Evolutionary conservation across 257 asterid species (phyloP), one percentile per base, ranked within the genome.

Genomic region (Nicotiana otophora): DNA sequence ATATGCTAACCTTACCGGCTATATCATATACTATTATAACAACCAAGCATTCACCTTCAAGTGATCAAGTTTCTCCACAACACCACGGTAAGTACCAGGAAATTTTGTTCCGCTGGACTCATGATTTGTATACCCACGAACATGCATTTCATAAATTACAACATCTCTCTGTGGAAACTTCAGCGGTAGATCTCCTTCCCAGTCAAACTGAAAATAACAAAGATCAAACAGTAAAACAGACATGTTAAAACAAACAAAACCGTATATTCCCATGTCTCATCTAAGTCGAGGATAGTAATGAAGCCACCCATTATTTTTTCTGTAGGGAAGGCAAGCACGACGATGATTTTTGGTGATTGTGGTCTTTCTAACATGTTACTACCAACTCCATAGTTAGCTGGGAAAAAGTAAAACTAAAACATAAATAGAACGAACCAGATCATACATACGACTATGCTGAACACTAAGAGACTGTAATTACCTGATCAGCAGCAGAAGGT

Each of bases 171-270:
- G 98, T 12, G 97, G 93, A 75, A 90, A 77, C 84, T 91, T 91
- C 81, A 94, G 87, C 9, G 98, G 97, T 80, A 91, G 86, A 87
- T 96, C 99, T 82, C 98, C 99, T 87, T 96, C 98, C 99, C 99
- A 96, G 79, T 96, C 97, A 90, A 96, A 96, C 99, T 96, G 88
- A 81, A 80, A 86, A 26, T 26, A 74, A 15, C 62, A 74, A 74
- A 74, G 63, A 74, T 74, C 80, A 51, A 51, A 48, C 80, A 81
- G 76, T 78, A 69, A 84, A 67, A 83, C 15, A 77, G 77, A 51
- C 51, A 48, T 76, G 79, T 46, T 72, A 68, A 83, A 15, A 48
- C 62, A 79, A 69, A 39, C 16, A 74, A 51, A 51, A 23, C 63
- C 80, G 51, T 74, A 23, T 74, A 74, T 74, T 55, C 16, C 0